Evolutionary conservation across 169 alveolate genomes (phyloP).

Genomic region (Cryptosporidium ryanae): DNA sequence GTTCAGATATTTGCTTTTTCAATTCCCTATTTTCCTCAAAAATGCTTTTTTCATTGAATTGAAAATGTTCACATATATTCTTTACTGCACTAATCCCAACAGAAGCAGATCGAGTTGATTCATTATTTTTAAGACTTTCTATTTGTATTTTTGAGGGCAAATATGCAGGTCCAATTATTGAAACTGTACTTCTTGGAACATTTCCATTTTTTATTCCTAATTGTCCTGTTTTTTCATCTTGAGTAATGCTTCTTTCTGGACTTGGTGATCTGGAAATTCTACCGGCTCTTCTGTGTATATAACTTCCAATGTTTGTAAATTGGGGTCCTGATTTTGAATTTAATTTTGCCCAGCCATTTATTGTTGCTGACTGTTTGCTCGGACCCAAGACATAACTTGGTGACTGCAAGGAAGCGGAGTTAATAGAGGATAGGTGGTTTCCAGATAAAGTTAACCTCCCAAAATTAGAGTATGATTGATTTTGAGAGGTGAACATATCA

Average conservation of each 20-base stretch:
- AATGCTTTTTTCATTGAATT: slow-evolving; percentile 16
- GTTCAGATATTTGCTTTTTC: slow-evolving; percentile 57
- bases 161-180: slow-evolving; percentile 3
- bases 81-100: slow-evolving; percentile 15
- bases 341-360: slow-evolving; percentile 29
- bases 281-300: slow-evolving; percentile 71
- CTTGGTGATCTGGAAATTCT: slow-evolving; percentile 72
- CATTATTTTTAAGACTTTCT: background rate
- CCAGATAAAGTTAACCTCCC: slow-evolving; percentile 9
- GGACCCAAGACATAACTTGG: slow-evolving; percentile 70
- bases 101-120: slow-evolving; percentile 1
- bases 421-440: background rate
- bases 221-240: background rate
- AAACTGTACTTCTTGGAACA: background rate
- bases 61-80: background rate
- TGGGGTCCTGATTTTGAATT: slow-evolving; percentile 38
- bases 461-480: background rate
- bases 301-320: slow-evolving; percentile 36
- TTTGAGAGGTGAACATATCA: slow-evolving; percentile 15
- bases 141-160: background rate
- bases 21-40: slow-evolving; percentile 43
- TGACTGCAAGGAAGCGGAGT: background rate
- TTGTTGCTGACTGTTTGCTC: slow-evolving; percentile 61
- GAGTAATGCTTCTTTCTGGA: slow-evolving; percentile 21
- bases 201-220: background rate